These are phyloP conservation scores for Astraeus odoratus DNA, from an alignment of 768 basidiomycete genomes.

Conservation along the genomic window DNA sequence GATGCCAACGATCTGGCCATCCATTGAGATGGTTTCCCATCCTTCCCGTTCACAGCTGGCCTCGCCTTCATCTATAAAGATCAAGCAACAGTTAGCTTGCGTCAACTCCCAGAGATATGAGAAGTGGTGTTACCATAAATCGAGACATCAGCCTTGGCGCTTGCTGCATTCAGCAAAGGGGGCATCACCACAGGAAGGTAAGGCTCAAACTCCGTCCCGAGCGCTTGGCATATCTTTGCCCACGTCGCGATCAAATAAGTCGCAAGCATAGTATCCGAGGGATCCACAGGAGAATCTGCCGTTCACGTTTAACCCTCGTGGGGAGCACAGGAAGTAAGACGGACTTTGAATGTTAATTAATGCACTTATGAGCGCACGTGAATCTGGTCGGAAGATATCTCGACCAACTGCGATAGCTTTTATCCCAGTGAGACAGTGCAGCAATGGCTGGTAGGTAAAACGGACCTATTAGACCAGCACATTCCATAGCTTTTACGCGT, in stretches of 20 bases:
- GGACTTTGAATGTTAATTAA: slow-evolving; percentile 74
- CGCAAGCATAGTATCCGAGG: slow-evolving; percentile 61
- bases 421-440: background rate
- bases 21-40: slow-evolving; percentile 73
- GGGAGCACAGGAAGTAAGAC: slow-evolving; percentile 12
- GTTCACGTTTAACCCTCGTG: background rate
- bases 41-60: slow-evolving; percentile 56
- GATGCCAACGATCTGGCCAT: slow-evolving; percentile 71
- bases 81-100: background rate
- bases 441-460: slow-evolving; percentile 3
- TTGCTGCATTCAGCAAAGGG: slow-evolving; percentile 62
- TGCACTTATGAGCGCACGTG: slow-evolving; percentile 61
- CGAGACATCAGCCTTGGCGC: slow-evolving; percentile 74
- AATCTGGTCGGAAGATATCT: slow-evolving; percentile 71
- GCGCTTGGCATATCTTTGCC: slow-evolving; percentile 83
- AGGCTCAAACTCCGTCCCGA: slow-evolving; percentile 80
- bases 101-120: background rate
- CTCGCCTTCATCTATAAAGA: slow-evolving; percentile 47
- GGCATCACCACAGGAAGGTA: slow-evolving; percentile 86
- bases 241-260: slow-evolving; percentile 83
- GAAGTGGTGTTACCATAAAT: slow-evolving; percentile 48
- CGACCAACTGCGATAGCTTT: slow-evolving; percentile 82
- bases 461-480: slow-evolving; percentile 78
- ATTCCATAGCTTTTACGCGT: slow-evolving; percentile 85
- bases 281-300: slow-evolving; percentile 59